Evolutionary conservation across 2,329 filamentous ascomycete species (phyloP), one percentile per base, ranked within the genome.

Genomic region (Curvularia spicifera): DNA sequence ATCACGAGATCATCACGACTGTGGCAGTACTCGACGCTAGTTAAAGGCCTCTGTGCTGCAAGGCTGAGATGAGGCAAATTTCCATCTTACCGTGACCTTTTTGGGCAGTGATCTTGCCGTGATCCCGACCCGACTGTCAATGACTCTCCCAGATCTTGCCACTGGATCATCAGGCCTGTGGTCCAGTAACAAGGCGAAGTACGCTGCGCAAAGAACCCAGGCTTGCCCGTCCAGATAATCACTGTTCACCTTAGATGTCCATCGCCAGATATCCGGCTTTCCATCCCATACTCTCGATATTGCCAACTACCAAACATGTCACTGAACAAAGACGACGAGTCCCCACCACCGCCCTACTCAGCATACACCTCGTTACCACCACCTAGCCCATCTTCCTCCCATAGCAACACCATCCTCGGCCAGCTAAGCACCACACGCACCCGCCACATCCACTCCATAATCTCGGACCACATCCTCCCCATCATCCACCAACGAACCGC

Each of bases 401-500:
- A 67, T 26, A 69, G 67, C 45, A 72, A 76, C 60, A 62, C 67
- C 31, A 71, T 75, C 42, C 67, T 77, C 57, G 67, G 71, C 57
- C 74, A 78, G 35, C 67, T 81, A 13, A 72, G 74, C 10, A 66
- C 74, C 31, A 74, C 76, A 22, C 78, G 80, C 50, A 73, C 75
- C 5, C 70, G 73, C 33, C 77, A 79, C 51, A 76, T 82, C 51
- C 65, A 72, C 24, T 61, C 73, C 31, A 68, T 81, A 15, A 73
- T 82, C 29, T 66, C 72, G 29, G 70, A 61, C 1, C 70, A 78
- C 59, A 76, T 82, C 56, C 74, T 78, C 29, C 80, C 81, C 1
- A 65, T 79, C 18, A 67, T 83, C 47, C 65, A 75, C 53, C 59
- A 72, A 12, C 77, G 78, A 60, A 76, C 76, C 39, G 65, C 72